phyloP scores from a whole-genome alignment of 2,329 filamentous ascomycete genomes.

The Teratosphaeria zuluensis region DNA sequence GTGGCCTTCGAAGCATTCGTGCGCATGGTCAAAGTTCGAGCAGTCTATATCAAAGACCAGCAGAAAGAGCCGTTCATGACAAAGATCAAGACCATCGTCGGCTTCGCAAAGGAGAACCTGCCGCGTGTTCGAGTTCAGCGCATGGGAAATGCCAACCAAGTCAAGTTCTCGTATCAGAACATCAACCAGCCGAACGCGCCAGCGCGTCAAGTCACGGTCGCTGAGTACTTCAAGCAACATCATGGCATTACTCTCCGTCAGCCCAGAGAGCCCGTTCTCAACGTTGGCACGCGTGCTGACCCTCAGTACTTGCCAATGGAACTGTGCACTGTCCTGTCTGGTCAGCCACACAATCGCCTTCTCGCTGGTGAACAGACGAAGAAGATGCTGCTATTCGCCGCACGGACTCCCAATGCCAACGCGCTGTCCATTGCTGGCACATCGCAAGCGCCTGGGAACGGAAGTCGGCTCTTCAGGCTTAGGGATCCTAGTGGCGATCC shows the following conservation, averaged over 20 bases:
- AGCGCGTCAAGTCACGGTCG: conserved; percentile 40
- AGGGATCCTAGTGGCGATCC: conserved; percentile 7
- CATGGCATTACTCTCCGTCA: conserved; percentile 32
- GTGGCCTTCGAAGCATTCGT: conserved; percentile 18
- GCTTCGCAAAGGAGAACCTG: conserved; percentile 18
- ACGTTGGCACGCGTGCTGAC: conserved; percentile 49
- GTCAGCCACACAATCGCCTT: conserved; percentile 54
- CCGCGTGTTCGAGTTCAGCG: conserved; percentile 7
- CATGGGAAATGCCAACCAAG: conserved; percentile 34
- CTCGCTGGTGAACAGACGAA: conserved; percentile 53
- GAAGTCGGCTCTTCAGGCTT: conserved; percentile 49
- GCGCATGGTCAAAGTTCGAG: conserved; percentile 21
- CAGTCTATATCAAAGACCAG: conserved; percentile 15
- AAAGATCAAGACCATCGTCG: conserved; percentile 37
- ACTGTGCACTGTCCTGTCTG: conserved; percentile 52
- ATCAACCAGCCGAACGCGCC: conserved; percentile 12
- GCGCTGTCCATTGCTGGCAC: conserved; percentile 50
- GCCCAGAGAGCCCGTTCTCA: conserved; percentile 48
- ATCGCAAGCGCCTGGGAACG: conserved; percentile 33
- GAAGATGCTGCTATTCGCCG: conserved; percentile 64
- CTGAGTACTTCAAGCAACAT: conserved; percentile 39
- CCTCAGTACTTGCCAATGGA: conserved; percentile 60
- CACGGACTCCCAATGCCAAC: conserved; percentile 56
- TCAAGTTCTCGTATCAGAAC: conserved; percentile 37
- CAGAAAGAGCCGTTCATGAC: conserved; percentile 12